Evolutionary conservation across 2,329 filamentous ascomycete genomes (phyloP).

Genomic region (Monosporascus sp.): DNA sequence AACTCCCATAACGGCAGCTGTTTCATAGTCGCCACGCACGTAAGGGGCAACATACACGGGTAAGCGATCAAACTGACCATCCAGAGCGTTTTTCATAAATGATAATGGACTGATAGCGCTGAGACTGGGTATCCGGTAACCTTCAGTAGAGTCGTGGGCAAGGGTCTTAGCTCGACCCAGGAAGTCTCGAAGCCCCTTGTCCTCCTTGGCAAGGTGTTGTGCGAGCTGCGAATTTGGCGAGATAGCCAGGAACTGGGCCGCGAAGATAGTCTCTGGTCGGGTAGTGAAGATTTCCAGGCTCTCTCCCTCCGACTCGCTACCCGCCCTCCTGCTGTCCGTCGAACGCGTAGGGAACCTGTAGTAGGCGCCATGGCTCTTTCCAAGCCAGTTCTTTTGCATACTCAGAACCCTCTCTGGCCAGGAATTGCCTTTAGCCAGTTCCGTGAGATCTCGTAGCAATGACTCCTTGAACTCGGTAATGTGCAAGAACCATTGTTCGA

Average conservation of each 20-base stretch:
- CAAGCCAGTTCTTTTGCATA: constrained; percentile 87
- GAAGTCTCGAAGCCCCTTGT: constrained; percentile 62
- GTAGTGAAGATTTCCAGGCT: constrained; percentile 76
- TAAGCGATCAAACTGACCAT: constrained; percentile 50
- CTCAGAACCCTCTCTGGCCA: constrained; percentile 81
- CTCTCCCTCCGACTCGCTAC: constrained; percentile 30
- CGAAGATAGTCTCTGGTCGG: constrained; percentile 79
- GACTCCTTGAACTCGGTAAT: constrained; percentile 75
- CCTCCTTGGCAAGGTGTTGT: constrained; percentile 49
- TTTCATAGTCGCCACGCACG: constrained; percentile 78
- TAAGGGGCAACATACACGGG: constrained; percentile 82
- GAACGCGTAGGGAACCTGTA: constrained; percentile 63
- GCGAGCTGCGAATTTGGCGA: constrained; percentile 70
- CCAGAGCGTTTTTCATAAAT: constrained; percentile 44
- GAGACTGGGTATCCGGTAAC: constrained; percentile 60
- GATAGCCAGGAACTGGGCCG: constrained; percentile 78
- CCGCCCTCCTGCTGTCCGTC: constrained; percentile 27
- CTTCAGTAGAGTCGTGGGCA: constrained; percentile 54
- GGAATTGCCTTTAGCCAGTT: constrained; percentile 53
- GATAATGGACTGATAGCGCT: constrained; percentile 62
- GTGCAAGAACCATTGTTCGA: constrained; percentile 87
- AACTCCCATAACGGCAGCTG: constrained; percentile 88
- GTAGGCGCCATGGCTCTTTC: constrained; percentile 67
- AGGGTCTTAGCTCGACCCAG: constrained; percentile 56
- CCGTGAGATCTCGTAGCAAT: constrained; percentile 65